Percentiles rank a stretch among this genome's conserved stretches.
Evolutionary conservation across 129 eudicot genomes (phyloP).

Genomic region (Lactuca sativa): DNA sequence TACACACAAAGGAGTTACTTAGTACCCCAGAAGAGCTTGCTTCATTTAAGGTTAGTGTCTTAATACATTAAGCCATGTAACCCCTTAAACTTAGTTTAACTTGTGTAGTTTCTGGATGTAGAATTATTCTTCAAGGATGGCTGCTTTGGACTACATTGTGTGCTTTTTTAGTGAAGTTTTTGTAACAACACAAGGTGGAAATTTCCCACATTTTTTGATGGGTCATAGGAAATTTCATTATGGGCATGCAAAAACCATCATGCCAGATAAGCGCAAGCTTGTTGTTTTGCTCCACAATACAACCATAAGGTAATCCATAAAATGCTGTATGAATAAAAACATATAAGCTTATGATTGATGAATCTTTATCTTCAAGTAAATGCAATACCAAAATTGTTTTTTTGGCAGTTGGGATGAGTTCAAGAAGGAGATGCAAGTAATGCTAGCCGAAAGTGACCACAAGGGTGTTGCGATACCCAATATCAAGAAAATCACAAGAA

Average conservation of each 20-base stretch:
- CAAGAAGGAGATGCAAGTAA: slow-evolving; percentile 61
- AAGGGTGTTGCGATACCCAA: slow-evolving; percentile 68
- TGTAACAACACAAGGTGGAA: slow-evolving; percentile 94
- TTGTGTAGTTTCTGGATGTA: slow-evolving; percentile 25
- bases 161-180: slow-evolving; percentile 89
- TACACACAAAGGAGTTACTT: slow-evolving; percentile 73
- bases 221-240: slow-evolving; percentile 79
- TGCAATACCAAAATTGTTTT: background rate
- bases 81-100: background rate
- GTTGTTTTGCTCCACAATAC: slow-evolving; percentile 73
- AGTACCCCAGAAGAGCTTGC: slow-evolving; percentile 73
- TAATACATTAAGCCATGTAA: background rate
- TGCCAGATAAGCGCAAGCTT: slow-evolving; percentile 81
- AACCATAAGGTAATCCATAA: slow-evolving; percentile 49
- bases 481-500: slow-evolving; percentile 55
- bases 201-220: slow-evolving; percentile 92
- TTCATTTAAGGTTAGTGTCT: slow-evolving; percentile 45
- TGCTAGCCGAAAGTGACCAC: slow-evolving; percentile 83
- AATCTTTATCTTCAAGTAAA: background rate
- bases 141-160: slow-evolving; percentile 86
- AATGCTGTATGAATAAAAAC: background rate
- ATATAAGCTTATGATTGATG: background rate
- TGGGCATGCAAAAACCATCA: slow-evolving; percentile 84
- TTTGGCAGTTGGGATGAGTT: slow-evolving; percentile 71
- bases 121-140: slow-evolving; percentile 87